Evolutionary conservation across 2,329 filamentous ascomycete genomes (phyloP), one percentile per base, ranked within the genome.

Genomic region (Diaporthe vaccinii): DNA sequence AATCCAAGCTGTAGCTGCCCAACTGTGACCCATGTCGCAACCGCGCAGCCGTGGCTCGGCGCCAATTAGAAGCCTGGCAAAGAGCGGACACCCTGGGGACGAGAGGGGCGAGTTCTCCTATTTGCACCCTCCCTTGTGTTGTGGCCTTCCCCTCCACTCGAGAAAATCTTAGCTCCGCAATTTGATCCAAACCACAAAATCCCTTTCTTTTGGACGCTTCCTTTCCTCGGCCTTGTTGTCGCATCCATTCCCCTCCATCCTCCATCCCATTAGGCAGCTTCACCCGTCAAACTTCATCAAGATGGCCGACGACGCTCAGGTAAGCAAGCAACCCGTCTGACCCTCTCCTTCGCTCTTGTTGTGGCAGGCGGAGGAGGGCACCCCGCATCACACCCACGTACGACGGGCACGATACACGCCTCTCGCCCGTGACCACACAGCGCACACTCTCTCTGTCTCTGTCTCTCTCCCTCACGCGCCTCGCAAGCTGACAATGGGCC

Each of bases 231-330:
- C 71, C 62, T 67, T n/a, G 72, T 49, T 69, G 71, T 75, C 73
- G 72, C 73, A 75, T 73, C 61, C 41, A 65, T 65, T 39, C 61
- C 61, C 61, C 61, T 51, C 69, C 55, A 71, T 75, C 72, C 69
- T 46, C 70, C 62, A 73, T 67, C 59, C 58, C 28, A 49, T 39
- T 41, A 53, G 53, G 34, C 65, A 75, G 62, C 58, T 51, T 76
- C 77, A 77, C 79, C 80, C 78, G 75, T 77, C 79, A 80, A 86
- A 84, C 31, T 84, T 83, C 83, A 83, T 87, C 89, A 90, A 85
- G 82, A 91, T 91, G 90, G 84, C 89, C 81, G 89, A 90, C 78
- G 88, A 85, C 78, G 82, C 83, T 78, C 82, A 90, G 83, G 89
- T 90, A 86, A 87, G 89, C 74, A 72, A 65, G 74, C 59, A 55